These are phyloP conservation scores for Houttuynia cordata DNA, from an alignment of 164 flowering plant species.

Conservation along the genomic window DNA sequence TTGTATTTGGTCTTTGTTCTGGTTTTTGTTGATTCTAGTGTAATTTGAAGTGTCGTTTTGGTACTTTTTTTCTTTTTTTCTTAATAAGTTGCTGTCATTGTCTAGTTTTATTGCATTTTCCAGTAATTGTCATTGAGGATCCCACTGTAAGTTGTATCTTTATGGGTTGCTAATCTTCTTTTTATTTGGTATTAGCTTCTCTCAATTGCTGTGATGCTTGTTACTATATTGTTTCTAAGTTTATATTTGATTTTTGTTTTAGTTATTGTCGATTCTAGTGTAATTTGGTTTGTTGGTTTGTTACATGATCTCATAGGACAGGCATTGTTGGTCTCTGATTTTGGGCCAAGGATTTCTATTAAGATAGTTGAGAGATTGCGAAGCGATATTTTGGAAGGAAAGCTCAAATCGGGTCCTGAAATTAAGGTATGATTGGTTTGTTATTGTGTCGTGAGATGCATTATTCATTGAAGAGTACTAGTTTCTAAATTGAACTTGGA, in stretches of 20 bases:
- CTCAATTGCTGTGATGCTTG: not conserved
- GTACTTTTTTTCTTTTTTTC: too few relatives aligned
- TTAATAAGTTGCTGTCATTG: too few relatives aligned
- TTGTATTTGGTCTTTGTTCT: too few relatives aligned
- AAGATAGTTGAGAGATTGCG: slow-evolving; percentile 87
- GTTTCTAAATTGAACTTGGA: not conserved
- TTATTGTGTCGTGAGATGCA: not conserved
- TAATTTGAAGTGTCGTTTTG: too few relatives aligned
- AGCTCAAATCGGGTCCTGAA: slow-evolving; percentile 88
- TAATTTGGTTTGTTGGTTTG: not conserved
- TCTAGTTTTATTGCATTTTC: too few relatives aligned
- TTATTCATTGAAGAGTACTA: not conserved
- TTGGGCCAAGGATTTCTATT: slow-evolving; percentile 82
- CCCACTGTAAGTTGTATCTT: not conserved
- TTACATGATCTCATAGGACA: slow-evolving; percentile 5
- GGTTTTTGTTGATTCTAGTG: too few relatives aligned
- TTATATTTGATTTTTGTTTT: too few relatives aligned
- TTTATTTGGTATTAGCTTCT: not conserved
- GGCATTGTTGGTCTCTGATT: slow-evolving; percentile 89
- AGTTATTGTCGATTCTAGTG: not conserved
- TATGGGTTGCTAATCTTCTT: not conserved
- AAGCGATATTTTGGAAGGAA: slow-evolving; percentile 73
- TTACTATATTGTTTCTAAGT: not conserved
- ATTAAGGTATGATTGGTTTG: slow-evolving; percentile 44
- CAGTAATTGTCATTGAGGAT: too few relatives aligned